phyloP scores from a whole-genome alignment of 2,329 filamentous ascomycete genomes.

The Ophiosphaerella herpotricha region DNA sequence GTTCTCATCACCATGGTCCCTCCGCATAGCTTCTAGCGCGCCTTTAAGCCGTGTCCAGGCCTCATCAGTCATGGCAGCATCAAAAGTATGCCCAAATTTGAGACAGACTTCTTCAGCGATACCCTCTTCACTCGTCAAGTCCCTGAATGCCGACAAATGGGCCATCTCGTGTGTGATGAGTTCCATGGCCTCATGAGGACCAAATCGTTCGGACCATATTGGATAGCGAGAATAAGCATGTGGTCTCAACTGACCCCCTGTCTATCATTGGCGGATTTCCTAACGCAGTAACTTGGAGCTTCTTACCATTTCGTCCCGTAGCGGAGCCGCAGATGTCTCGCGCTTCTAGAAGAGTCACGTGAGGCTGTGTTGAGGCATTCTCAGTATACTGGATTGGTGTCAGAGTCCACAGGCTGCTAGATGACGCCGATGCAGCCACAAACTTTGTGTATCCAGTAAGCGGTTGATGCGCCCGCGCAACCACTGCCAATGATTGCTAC shows the following conservation, averaged over 20 bases:
- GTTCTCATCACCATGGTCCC: slow-evolving; percentile 11
- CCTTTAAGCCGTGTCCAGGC: slow-evolving; percentile 14
- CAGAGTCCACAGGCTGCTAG: neutral
- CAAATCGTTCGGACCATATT: slow-evolving; percentile 11
- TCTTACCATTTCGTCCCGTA: slow-evolving; percentile 14
- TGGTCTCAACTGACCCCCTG: slow-evolving; percentile 17
- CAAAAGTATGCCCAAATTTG: slow-evolving; percentile 16
- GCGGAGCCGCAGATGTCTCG: slow-evolving; percentile 14
- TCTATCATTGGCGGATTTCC: neutral
- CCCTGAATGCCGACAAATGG: slow-evolving; percentile 10
- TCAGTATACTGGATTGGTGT: slow-evolving; percentile 10
- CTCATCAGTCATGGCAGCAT: slow-evolving; percentile 19
- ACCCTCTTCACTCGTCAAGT: slow-evolving; percentile 9
- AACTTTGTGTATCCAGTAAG: slow-evolving; percentile 19
- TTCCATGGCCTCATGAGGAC: slow-evolving; percentile 13
- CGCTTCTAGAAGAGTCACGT: slow-evolving; percentile 15
- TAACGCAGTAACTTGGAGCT: neutral
- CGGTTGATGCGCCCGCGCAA: slow-evolving; percentile 14
- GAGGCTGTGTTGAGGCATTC: slow-evolving; percentile 6
- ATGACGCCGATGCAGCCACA: neutral
- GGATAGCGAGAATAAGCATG: slow-evolving; percentile 17
- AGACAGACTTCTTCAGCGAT: slow-evolving; percentile 14
- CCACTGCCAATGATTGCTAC: slow-evolving; percentile 17
- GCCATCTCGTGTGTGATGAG: slow-evolving; percentile 15
- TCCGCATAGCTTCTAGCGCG: slow-evolving; percentile 11